These are phyloP conservation scores for Pseudogymnoascus sp. DNA, from an alignment of 2,329 filamentous ascomycete genomes.

Conservation along the genomic window DNA sequence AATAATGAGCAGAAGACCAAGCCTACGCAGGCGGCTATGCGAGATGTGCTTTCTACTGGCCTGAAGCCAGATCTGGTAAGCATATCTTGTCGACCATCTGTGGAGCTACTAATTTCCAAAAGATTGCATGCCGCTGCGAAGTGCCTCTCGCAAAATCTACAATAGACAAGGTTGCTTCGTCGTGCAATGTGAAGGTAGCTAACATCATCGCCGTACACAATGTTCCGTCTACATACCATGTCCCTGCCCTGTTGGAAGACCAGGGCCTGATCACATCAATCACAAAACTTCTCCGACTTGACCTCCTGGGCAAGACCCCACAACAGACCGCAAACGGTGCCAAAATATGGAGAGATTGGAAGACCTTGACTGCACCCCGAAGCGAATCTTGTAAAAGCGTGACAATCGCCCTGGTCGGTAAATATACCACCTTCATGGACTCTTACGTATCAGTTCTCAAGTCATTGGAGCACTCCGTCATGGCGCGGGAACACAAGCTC, in stretches of 20 bases:
- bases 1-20: slow-evolving; percentile 83
- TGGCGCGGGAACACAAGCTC: slow-evolving; percentile 73
- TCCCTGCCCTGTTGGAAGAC: slow-evolving; percentile 78
- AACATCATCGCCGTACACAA: slow-evolving; percentile 84
- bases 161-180: slow-evolving; percentile 78
- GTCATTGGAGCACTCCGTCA: slow-evolving; percentile 81
- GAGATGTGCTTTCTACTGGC: slow-evolving; percentile 64
- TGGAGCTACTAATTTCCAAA: slow-evolving; percentile 13
- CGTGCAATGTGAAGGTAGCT: slow-evolving; percentile 76
- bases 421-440: slow-evolving; percentile 79
- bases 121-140: slow-evolving; percentile 95
- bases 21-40: slow-evolving; percentile 86
- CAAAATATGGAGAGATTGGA: slow-evolving; percentile 73
- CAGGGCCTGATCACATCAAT: slow-evolving; percentile 66
- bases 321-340: slow-evolving; percentile 52
- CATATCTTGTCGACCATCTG: background rate
- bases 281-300: slow-evolving; percentile 56
- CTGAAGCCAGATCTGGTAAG: slow-evolving; percentile 59
- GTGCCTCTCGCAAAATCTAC: slow-evolving; percentile 62
- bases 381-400: slow-evolving; percentile 60
- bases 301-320: slow-evolving; percentile 43
- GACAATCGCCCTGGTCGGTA: slow-evolving; percentile 80
- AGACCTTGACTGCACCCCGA: slow-evolving; percentile 56
- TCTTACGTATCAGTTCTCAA: slow-evolving; percentile 80
- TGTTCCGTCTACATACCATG: slow-evolving; percentile 85